Conservation (phyloP, 345 rosid genomes). For the Eucalyptus brandiana region DNA sequence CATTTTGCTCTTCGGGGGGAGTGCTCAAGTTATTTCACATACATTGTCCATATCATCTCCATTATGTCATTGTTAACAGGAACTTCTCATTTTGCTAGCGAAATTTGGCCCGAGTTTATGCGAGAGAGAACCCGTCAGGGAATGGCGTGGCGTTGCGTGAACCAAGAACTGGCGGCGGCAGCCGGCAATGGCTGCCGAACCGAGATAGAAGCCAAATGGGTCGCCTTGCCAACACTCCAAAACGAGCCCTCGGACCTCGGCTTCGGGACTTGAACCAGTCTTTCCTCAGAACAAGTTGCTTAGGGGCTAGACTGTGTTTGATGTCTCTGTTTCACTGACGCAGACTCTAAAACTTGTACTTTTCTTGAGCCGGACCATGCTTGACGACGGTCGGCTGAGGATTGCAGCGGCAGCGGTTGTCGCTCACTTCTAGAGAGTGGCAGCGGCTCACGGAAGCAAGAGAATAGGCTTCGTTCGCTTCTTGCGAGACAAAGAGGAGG, state of each 20-base stretch:
- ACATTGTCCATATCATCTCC: no score
- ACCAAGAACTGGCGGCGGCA: fast-evolving
- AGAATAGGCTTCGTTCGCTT: no score
- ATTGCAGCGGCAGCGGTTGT: fast-evolving
- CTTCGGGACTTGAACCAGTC: not conserved
- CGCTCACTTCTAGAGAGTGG: not conserved
- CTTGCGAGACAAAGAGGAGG: no score
- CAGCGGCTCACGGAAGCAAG: no score
- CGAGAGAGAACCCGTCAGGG: no score
- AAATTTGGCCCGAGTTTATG: no score
- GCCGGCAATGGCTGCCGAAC: fast-evolving
- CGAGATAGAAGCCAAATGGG: not conserved
- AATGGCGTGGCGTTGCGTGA: no score
- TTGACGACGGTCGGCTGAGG: not conserved
- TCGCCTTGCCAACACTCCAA: not conserved
- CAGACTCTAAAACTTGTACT: not conserved
- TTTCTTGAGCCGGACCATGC: not conserved
- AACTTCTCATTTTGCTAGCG: no score
- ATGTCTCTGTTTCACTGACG: not conserved
- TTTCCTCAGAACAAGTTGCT: not conserved
- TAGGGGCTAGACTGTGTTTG: not conserved
- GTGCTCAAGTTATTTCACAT: no score
- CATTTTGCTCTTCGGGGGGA: no score
- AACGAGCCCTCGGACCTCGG: not conserved
- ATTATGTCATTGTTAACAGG: no score